These are phyloP conservation scores for Babesia divergens DNA, from an alignment of 169 alveolate species.

Conservation along the genomic window DNA sequence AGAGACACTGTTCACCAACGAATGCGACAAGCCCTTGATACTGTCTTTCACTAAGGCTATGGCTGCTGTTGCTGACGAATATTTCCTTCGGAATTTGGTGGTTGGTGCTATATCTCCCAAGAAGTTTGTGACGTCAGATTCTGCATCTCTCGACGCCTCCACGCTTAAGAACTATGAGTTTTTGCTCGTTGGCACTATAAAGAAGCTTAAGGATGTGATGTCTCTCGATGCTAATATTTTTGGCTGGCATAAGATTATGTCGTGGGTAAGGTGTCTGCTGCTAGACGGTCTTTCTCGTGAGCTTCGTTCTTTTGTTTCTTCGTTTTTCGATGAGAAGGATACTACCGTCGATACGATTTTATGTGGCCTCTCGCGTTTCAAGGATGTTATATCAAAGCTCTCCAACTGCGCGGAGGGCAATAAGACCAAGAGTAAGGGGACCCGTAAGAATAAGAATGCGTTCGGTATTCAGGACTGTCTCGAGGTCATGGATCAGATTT, in stretches of 20 bases:
- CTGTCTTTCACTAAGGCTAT: slow-evolving; percentile 45
- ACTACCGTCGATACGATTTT: neutral
- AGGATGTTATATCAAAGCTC: neutral
- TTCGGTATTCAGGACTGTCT: neutral
- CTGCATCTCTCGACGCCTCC: neutral
- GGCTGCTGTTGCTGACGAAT: slow-evolving; percentile 56
- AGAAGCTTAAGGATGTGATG: neutral
- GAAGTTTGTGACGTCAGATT: neutral
- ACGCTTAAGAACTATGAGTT: slow-evolving; percentile 31
- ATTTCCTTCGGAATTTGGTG: neutral
- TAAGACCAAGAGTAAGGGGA: neutral
- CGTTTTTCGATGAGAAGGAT: neutral
- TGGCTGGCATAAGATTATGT: slow-evolving; percentile 2
- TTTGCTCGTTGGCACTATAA: slow-evolving; percentile 22
- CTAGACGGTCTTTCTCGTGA: slow-evolving; percentile 6
- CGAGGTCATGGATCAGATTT: neutral
- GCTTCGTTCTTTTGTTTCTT: neutral
- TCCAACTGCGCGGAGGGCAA: neutral
- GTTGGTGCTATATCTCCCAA: neutral
- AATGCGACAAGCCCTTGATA: neutral
- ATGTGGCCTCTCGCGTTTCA: neutral
- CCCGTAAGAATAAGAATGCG: neutral
- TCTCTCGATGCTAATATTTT: neutral
- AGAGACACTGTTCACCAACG: slow-evolving; percentile 25
- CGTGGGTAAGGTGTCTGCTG: neutral